Evolutionary conservation across 768 basidiomycete species (phyloP), one percentile per base, ranked within the genome.

Genomic region (Punctularia strigosozonata): DNA sequence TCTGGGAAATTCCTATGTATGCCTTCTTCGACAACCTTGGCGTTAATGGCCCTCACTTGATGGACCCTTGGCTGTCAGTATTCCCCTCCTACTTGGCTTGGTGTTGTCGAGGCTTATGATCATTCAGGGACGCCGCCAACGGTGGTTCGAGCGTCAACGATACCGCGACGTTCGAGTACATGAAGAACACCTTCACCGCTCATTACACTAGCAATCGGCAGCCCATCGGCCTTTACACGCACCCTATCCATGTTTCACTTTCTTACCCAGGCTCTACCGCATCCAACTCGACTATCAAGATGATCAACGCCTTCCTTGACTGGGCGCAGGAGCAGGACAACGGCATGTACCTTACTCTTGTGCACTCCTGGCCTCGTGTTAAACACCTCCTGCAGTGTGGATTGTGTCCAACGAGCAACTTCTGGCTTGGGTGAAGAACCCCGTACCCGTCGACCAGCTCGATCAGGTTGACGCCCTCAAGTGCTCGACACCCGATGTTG

Each of bases 1-100:
- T 88, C 50, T 88, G 85, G 85, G 82, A 87, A 57, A 67, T 85
- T 38, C 85, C 85, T 1, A 85, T 87, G 83, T 84, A 84, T 54
- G 77, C 77, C 0, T 70, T 75, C 56, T 85, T 86, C 45, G 82
- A 83, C 52, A 42, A 68, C 7, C 54, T 59, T 8, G 79, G 79
- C 4, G 61, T 56, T 6, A 58, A 45, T 5, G 80, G 80, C 0
- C 56, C 64, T 13, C 82, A 86, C 61, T 60, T 86, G 47, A 86
- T 86, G 84, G 85, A 87, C 50, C 82, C 83, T 34, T 86, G 81
- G 80, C 62, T 86, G 73, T 79, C 41, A 64, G 75, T 63, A 21
- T 14, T 33, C 21, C 17, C 25, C 37, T 15, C 38, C 1, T 25
- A 2, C 37, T 41, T 23, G n/a, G n/a, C 20, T 32, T 17, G 19